Evolutionary conservation across 2,329 filamentous ascomycete genomes (phyloP), one percentile per base, ranked within the genome.

Genomic region (Alternaria arbusti): DNA sequence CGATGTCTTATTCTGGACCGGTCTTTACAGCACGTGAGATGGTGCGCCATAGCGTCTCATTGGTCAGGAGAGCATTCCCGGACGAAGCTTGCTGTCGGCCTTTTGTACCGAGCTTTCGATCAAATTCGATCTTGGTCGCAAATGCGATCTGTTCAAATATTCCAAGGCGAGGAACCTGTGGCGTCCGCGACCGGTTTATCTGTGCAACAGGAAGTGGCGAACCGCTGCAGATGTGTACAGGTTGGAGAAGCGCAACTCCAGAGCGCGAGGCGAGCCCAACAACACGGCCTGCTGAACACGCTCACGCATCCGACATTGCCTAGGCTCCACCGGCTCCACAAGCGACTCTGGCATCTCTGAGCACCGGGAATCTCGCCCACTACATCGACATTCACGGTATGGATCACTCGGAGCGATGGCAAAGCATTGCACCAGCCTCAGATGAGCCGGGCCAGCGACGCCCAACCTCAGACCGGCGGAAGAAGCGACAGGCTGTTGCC

Each of bases 361-460:
- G 32, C 32, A 25, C 52, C 40, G 22, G 51, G 28, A 9, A 26
- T 59, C 22, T 51, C 45, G 22, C 25, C 61, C 26, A 51, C 52
- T n/a, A 36, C 51, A 40, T 57, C 26, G 25, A 45, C 25, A 26
- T 40, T 17, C 22, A 22, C 61, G 51, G 44, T 49, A 73, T 73
- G 71, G 69, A 71, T 15, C 57, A 54, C 60, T 46, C 69, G 49
- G 71, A 72, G 47, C 66, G 71, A 61, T 74, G 70, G 70, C 52
- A 72, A 59, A 60, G 57, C 47, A 74, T 74, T 43, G 71, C 71
- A 22, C 71, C 71, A 12, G 71, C 70, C 49, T 67, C 71, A 45
- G 70, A 69, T 47, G 67, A 74, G 58, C 64, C 68, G 8, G 67
- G 68, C 17, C 64, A 67, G 58, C 70, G 71, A 50, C 69, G 70